Evolutionary conservation across 2,329 filamentous ascomycete species (phyloP), one percentile per base, ranked within the genome.

Genomic region (Pseudocercospora vitis): DNA sequence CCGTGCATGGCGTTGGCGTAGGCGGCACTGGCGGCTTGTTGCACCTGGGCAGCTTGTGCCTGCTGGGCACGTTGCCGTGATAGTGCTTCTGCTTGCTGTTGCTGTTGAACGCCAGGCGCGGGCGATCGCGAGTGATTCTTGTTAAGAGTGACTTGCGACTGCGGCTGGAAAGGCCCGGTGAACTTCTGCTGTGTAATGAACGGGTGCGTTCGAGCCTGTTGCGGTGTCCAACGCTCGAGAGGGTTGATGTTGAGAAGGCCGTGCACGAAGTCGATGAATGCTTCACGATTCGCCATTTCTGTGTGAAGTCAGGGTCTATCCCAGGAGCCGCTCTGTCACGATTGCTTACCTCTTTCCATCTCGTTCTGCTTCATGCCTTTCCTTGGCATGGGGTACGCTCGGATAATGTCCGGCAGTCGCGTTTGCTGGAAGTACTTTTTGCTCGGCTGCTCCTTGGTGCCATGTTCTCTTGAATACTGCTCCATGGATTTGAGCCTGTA

Each of bases 341-440:
- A 9, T 37, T 19, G 69, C 81, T 68, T 78, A 96, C 94, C 94
- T 88, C 94, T 79, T 66, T 99, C 94, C 61, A 99, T 87, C 74
- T 99, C 94, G 63, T 85, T 88, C 71, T 88, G 91, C 77, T 99
- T 99, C 94, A 99, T 99, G 68, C 96, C 96, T 77, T 99, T 99
- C 67, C 94, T 82, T 44, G 94, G 94, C 92, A 99, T 96, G 4
- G 94, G 88, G 69, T 99, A 99, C 52, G 89, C 91, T 70, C 95
- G 90, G 75, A 99, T 97, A 60, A 99, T 99, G 62, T 99, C 94
- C 3, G 92, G 92, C 49, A 99, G 76, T 1, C 91, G 95, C 33
- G 85, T 96, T 29, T 91, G 91, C 65, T 92, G 89, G 76, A 99
- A 99, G 73, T 99, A 99, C 74, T 97, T 97, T 79, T 99, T 99